Conservation (phyloP, 2,329 filamentous ascomycete species). For the Hymenoscyphus infarciens region DNA sequence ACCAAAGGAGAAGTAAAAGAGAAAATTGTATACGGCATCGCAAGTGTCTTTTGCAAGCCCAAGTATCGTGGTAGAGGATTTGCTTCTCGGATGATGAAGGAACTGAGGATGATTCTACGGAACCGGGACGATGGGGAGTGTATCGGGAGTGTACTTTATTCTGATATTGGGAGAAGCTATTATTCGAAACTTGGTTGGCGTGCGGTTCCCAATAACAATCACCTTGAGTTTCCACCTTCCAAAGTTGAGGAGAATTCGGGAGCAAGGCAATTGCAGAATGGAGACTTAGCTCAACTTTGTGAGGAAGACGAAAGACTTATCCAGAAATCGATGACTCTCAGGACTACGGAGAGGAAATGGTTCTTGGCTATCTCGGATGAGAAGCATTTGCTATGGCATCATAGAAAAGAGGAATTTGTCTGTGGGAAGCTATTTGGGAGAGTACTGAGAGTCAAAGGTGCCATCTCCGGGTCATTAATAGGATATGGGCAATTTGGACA, state of each 20-base stretch:
- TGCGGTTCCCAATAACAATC: slow-evolving; percentile 61
- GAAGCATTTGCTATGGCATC: slow-evolving; percentile 70
- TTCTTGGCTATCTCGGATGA: slow-evolving; percentile 66
- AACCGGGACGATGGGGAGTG: slow-evolving; percentile 42
- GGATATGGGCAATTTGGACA: slow-evolving; percentile 70
- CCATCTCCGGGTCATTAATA: slow-evolving; percentile 58
- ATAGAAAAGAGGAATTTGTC: slow-evolving; percentile 75
- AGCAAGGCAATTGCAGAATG: slow-evolving; percentile 49
- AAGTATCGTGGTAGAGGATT: slow-evolving; percentile 68
- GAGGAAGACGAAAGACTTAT: slow-evolving; percentile 56
- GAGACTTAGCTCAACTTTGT: slow-evolving; percentile 59
- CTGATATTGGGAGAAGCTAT: slow-evolving; percentile 78
- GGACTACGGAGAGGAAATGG: slow-evolving; percentile 34
- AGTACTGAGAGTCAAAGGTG: slow-evolving; percentile 61
- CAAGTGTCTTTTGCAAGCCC: slow-evolving; percentile 69
- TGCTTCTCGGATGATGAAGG: slow-evolving; percentile 67
- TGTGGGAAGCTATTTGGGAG: slow-evolving; percentile 56
- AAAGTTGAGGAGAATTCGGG: slow-evolving; percentile 13
- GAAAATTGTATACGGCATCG: slow-evolving; percentile 66
- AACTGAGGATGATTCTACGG: slow-evolving; percentile 53
- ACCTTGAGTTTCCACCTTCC: slow-evolving; percentile 54
- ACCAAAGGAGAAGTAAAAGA: slow-evolving; percentile 43
- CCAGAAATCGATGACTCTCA: slow-evolving; percentile 41
- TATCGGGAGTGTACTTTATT: slow-evolving; percentile 69
- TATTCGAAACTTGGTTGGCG: slow-evolving; percentile 76